These are phyloP conservation scores for Sanghuangporus sanghuang DNA, from an alignment of 1,284 basidiomycete genomes.

Conservation along the genomic window DNA sequence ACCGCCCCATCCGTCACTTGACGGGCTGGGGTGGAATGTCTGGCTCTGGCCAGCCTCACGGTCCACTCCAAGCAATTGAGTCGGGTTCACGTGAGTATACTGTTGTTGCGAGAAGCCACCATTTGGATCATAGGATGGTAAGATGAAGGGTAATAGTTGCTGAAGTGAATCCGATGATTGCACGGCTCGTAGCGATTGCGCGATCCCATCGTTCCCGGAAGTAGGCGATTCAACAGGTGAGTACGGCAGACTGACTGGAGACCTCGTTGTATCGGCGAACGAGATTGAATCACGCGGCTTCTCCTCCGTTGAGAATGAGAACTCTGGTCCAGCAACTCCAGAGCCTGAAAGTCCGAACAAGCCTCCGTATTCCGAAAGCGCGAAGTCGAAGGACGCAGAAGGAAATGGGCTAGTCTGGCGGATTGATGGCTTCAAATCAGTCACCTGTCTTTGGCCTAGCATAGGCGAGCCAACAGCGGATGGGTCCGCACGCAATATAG, in stretches of 20 bases:
- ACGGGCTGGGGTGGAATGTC: conserved; percentile 68
- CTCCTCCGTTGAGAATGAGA: conserved; percentile 10
- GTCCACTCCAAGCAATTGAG: conserved; percentile 47
- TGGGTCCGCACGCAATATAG: conserved; percentile 70
- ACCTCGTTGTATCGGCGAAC: conserved; percentile 7
- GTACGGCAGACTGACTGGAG: conserved; percentile 13
- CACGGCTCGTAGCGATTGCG: conserved; percentile 43
- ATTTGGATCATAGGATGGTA: conserved; percentile 26
- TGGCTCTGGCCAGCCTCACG: conserved; percentile 40
- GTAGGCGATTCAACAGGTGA: conserved; percentile 15
- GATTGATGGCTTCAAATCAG: conserved; percentile 27
- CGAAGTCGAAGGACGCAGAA: conserved; percentile 73
- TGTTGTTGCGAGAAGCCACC: conserved; percentile 38
- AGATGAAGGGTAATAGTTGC: conserved; percentile 42
- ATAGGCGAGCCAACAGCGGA: conserved; percentile 44
- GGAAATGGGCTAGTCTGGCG: conserved; percentile 54
- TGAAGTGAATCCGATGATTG: conserved; percentile 53
- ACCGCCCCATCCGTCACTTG: conserved; percentile 69
- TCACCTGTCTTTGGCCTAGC: conserved; percentile 22
- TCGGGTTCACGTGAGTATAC: conserved; percentile 85
- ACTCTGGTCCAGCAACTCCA: conserved; percentile 8
- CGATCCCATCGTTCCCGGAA: conserved; percentile 41
- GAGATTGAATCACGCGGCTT: conserved; percentile 10
- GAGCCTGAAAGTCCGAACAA: conserved; percentile 45
- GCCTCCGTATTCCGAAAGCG: conserved; percentile 58